phyloP scores from a whole-genome alignment of 2,329 filamentous ascomycete species.

The Sclerotinia borealis region DNA sequence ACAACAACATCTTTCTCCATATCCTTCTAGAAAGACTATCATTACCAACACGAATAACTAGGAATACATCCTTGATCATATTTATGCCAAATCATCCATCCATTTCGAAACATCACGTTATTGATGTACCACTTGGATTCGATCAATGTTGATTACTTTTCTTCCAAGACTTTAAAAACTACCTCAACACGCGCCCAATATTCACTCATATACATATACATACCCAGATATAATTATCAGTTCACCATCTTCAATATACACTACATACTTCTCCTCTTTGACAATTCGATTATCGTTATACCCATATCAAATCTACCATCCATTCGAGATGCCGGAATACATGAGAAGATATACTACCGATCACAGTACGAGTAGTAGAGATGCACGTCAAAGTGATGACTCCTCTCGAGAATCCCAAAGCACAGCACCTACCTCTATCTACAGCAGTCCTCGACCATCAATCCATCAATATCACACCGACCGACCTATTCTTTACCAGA shows the following conservation, averaged over 20 bases:
- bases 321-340: slow-evolving; percentile 24
- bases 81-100: slow-evolving; percentile 18
- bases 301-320: not conserved
- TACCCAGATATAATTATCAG: not conserved
- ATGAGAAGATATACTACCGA: slow-evolving; percentile 26
- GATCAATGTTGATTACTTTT: slow-evolving; percentile 13
- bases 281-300: not conserved
- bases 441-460: slow-evolving; percentile 35
- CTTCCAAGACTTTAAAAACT: slow-evolving; percentile 10
- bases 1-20: slow-evolving; percentile 1
- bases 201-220: not conserved
- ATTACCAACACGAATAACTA: not conserved
- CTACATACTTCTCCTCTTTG: not conserved
- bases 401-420: slow-evolving; percentile 40
- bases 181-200: not conserved
- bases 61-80: not conserved
- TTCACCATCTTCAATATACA: not conserved
- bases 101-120: slow-evolving; percentile 14
- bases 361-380: slow-evolving; percentile 34
- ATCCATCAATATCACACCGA: slow-evolving; percentile 19
- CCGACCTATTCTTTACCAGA: slow-evolving; percentile 16
- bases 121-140: slow-evolving; percentile 13
- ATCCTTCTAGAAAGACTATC: not conserved
- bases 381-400: slow-evolving; percentile 40
- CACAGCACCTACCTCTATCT: slow-evolving; percentile 43